Conservation (phyloP, 208 protist genomes). For the Leishmania amazonensis region DNA sequence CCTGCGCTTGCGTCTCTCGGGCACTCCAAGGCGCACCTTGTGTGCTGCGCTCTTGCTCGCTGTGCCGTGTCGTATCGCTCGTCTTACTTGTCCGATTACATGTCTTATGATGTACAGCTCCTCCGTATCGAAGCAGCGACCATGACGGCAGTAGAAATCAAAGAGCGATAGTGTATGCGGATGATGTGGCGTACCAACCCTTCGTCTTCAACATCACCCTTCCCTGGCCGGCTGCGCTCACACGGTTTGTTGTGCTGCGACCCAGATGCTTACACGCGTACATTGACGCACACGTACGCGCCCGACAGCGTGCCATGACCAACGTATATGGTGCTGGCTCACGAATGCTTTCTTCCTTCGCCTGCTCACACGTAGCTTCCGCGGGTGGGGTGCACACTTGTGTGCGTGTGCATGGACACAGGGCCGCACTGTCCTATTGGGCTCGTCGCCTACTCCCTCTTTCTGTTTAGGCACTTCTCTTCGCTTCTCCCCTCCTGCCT, state of each 20-base stretch:
- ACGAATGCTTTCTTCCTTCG: not conserved
- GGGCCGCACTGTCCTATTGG: not conserved
- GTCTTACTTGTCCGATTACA: not conserved
- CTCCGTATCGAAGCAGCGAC: not conserved
- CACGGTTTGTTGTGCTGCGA: not conserved
- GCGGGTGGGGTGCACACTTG: not conserved
- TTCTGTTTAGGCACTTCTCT: not conserved
- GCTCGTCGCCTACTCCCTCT: not conserved
- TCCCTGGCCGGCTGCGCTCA: not conserved
- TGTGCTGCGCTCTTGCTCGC: not conserved
- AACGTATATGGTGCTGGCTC: not conserved
- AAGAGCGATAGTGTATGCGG: not conserved
- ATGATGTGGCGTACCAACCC: no score
- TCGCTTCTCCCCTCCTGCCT: not conserved
- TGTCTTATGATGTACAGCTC: conserved; percentile 4
- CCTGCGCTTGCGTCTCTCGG: not conserved
- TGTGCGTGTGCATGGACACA: not conserved
- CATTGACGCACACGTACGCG: not conserved
- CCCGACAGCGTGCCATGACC: not conserved
- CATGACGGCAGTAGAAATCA: not conserved
- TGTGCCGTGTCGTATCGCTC: not conserved
- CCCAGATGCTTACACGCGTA: not conserved
- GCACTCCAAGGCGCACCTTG: not conserved
- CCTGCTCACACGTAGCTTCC: not conserved
- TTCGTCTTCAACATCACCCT: not conserved